A percentile compares a stretch with the other conserved stretches of the same genome.
These are phyloP conservation scores for Penicillium oxalicum DNA, from an alignment of 2,329 filamentous ascomycete genomes.

Conservation along the genomic window DNA sequence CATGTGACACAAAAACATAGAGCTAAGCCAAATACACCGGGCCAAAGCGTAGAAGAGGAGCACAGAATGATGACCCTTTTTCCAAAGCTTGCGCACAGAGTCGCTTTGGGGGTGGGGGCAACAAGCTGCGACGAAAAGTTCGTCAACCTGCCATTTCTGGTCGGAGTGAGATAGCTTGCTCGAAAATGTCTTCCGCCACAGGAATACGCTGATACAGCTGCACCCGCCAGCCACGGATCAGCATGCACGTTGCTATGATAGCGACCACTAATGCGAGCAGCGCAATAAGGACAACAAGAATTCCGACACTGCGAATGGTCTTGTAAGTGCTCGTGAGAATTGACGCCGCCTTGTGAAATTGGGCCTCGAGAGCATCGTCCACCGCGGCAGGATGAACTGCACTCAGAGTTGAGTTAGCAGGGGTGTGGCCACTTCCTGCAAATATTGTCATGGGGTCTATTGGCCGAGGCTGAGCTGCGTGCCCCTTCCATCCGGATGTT, in stretches of 20 bases:
- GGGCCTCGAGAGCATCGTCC: slow-evolving; percentile 9
- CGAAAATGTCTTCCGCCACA: slow-evolving; percentile 8
- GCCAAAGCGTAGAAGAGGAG: no score
- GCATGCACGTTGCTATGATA: slow-evolving; percentile 14
- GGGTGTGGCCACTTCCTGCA: not conserved
- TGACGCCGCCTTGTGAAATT: slow-evolving; percentile 15
- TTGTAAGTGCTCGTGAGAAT: slow-evolving; percentile 13
- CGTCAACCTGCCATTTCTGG: slow-evolving; percentile 3
- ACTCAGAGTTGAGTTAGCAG: not conserved
- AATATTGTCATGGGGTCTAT: slow-evolving; percentile 11
- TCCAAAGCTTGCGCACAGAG: no score
- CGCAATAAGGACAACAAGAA: slow-evolving; percentile 16
- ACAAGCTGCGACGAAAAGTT: no score
- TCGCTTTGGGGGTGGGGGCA: no score
- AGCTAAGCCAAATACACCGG: no score
- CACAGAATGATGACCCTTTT: no score
- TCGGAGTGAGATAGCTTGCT: slow-evolving; percentile 11
- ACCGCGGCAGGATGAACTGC: not conserved
- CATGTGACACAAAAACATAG: no score
- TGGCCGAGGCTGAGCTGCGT: slow-evolving; percentile 10
- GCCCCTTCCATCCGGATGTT: slow-evolving; percentile 12
- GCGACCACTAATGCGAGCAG: slow-evolving; percentile 13
- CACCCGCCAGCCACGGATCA: slow-evolving; percentile 21
- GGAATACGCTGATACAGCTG: slow-evolving; percentile 17
- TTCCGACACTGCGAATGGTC: slow-evolving; percentile 15